Base-by-base conservation (phyloP, 75 land plant genomes). In the Pseudotsuga menziesii region DNA sequence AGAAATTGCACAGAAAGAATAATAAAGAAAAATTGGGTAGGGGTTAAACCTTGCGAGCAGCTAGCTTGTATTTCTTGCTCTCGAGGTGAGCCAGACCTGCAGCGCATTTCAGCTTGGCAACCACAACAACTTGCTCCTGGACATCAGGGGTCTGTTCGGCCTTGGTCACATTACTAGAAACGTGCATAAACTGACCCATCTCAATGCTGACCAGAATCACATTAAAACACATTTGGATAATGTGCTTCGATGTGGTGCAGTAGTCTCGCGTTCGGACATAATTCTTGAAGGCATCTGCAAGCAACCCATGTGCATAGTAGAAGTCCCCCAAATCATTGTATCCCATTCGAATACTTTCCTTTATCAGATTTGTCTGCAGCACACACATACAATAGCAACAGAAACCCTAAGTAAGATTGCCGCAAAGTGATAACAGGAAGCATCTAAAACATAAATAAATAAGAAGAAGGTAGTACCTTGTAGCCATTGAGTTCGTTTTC, bases 321-420 rank as follows among this genome's bases (percentile, higher is more conserved):
- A 96, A 96, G 73, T 96, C 99, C 59, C 97, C 99, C 62, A 94
- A 85, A 74, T 96, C 99, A 83, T 96, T 96, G 82, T 90, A 90
- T 25, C 99, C 99, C 99, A 96, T 96, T 56, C 97, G 88, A 70
- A 96, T 96, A 80, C 99, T 96, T 81, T 96, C 99, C 72, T 96
- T 96, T 77, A 96, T 96, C 61, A 96, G 66, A 79, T 96, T 96
- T 73, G 99, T 96, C 99, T 96, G 85, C 75, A 81, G 2, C 71
- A 20, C 48, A 52, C 35, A 79, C 1, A 36, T 32, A 22, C 63
- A 58, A 44, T 4, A 20, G 58, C 16, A 56, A 19, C 25, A 76
- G 4, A 57, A 77, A 72, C n/a, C 72, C 52, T 64, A 16, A 27
- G 27, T 12, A 61, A 15, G 60, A 11, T 48, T 7, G 52, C 52